phyloP scores from a whole-genome alignment of 495 filamentous ascomycete genomes.

The Pyrenula massariospora region DNA sequence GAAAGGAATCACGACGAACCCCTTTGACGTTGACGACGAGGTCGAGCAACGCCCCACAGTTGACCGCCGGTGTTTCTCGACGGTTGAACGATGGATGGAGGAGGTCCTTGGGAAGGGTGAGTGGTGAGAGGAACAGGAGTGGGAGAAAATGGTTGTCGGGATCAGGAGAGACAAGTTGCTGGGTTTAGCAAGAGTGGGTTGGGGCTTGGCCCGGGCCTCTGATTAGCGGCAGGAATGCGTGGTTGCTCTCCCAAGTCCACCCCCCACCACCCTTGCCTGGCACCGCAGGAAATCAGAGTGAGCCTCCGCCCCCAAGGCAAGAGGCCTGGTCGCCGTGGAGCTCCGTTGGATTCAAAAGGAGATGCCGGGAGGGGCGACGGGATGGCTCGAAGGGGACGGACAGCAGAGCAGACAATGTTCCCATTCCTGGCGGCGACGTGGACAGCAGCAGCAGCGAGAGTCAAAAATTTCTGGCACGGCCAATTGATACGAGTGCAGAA shows the following conservation, averaged over 20 bases:
- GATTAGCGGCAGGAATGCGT: conserved; percentile 1
- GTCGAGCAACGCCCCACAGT: background rate
- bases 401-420: no score
- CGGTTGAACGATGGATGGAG: background rate
- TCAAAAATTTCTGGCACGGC: no score
- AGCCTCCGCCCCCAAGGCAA: background rate
- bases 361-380: background rate
- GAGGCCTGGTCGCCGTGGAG: background rate
- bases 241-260: background rate
- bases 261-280: background rate
- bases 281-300: background rate
- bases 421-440: no score
- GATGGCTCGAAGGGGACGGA: no score
- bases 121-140: background rate
- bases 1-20: background rate
- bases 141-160: background rate
- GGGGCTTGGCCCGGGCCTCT: background rate
- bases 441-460: no score
- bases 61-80: background rate
- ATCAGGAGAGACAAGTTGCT: conserved; percentile 1
- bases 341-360: background rate
- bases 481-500: background rate
- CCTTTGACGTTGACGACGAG: background rate
- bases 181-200: background rate
- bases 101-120: background rate